phyloP scores from a whole-genome alignment of 805 yeast genomes.

The Candida insectorum region DNA sequence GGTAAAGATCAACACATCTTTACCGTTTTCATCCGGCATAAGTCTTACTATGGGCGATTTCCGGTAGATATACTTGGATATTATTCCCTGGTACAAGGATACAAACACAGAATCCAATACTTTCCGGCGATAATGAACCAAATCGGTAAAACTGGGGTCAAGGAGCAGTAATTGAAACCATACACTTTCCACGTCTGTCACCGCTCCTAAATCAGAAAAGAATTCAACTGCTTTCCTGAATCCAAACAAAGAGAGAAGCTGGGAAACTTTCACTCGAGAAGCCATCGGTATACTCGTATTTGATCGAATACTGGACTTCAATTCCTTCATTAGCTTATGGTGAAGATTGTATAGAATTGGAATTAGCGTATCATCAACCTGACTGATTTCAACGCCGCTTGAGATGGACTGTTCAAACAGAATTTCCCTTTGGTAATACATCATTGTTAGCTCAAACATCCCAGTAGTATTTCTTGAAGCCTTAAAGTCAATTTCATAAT shows the following conservation, averaged over 20 bases:
- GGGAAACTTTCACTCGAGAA: not conserved
- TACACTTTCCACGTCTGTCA: constrained; percentile 11
- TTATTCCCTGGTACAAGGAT: constrained; percentile 5
- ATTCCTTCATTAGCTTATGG: not conserved
- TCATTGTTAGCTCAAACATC: no score
- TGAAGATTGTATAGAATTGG: not conserved
- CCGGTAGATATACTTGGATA: constrained; percentile 7
- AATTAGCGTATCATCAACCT: not conserved
- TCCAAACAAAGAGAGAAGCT: not conserved
- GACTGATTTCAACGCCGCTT: no score
- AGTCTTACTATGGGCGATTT: not conserved
- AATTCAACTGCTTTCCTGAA: no score
- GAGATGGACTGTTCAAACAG: no score
- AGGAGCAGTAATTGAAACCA: constrained; percentile 18
- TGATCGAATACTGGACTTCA: not conserved
- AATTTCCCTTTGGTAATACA: no score
- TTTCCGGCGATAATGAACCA: constrained; percentile 4
- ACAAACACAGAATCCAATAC: constrained; percentile 4
- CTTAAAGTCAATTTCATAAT: constrained; percentile 6
- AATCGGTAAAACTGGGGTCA: constrained; percentile 13
- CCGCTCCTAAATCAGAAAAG: not conserved
- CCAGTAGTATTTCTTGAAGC: not conserved
- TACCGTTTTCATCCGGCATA: constrained; percentile 10
- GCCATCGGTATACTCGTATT: not conserved
- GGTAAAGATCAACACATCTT: constrained; percentile 6